Conservation (phyloP, 306 rosid genomes). For the Vigna mungo region DNA sequence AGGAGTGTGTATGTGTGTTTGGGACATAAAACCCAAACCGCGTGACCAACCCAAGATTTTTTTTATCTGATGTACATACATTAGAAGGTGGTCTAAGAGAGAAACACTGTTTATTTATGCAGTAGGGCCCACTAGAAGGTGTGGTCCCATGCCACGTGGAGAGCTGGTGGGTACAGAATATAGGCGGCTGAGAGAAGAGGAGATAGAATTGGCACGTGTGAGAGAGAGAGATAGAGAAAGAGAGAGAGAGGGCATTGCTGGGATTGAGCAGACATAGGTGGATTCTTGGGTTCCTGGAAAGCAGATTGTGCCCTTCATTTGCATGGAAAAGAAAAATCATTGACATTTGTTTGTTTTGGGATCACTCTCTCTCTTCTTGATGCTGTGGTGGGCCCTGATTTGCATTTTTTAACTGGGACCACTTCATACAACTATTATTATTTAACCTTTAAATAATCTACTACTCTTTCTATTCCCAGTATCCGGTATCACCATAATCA, state of each 20-base stretch:
- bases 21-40: conserved; percentile 44
- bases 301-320: conserved; percentile 55
- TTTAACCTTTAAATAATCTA: conserved; percentile 6
- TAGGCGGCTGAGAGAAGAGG: conserved; percentile 50
- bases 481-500: background rate
- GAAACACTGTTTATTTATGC: background rate
- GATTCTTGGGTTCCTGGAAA: conserved; percentile 50
- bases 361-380: background rate
- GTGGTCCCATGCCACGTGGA: conserved; percentile 47
- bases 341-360: conserved; percentile 42
- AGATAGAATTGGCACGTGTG: conserved; percentile 38
- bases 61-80: background rate
- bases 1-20: background rate
- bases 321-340: conserved; percentile 33
- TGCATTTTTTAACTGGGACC: conserved; percentile 13
- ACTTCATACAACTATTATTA: conserved; percentile 16
- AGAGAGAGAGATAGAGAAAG: background rate
- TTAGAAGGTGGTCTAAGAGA: background rate
- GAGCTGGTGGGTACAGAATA: conserved; percentile 29
- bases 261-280: conserved; percentile 61
- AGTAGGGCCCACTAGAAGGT: conserved; percentile 20
- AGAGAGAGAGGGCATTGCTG: conserved; percentile 32
- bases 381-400: background rate
- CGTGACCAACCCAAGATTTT: conserved; percentile 52
- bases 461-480: background rate